Evolutionary conservation across 441 rosid genomes (phyloP), one percentile per base, ranked within the genome.

Genomic region (Erysimum pusillum): DNA sequence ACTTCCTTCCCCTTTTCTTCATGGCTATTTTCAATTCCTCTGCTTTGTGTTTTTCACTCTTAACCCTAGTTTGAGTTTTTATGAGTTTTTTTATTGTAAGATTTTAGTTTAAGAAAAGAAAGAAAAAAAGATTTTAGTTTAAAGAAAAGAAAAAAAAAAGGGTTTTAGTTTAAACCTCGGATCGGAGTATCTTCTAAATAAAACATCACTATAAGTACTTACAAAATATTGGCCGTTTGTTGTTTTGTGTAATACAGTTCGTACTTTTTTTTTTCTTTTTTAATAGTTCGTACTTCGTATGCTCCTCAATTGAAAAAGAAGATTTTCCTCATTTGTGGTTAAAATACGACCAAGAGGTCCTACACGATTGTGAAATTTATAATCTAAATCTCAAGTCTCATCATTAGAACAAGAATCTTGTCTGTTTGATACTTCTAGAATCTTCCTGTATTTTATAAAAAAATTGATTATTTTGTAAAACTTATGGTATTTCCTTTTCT

Each of bases 401-500:
- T 11, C 15, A 11, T 13, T 17, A 11, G 1, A 15, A 49, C 14
- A 20, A 65, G 31, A 48, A 35, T 65, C 9, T 41, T 8, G n/a
- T 20, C 49, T 13, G 8, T 38, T 1, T 6, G 2, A 25, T 4
- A 32, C 31, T 17, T 69, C 45, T 46, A 46, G 73, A 74, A 57
- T 25, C 59, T 46, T 75, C 73, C 0, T 36, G 12, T 9, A 44
- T 38, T 15, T 46, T 7, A 4, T 17, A 17, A 14, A 53, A 2
- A 9, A 1, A 15, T 6, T 14, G 6, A 28, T 6, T 2, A 6
- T 2, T 34, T 14, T 10, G 6, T 8, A 4, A 8, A 7, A 10
- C 9, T 17, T 11, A 20, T 17, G 28, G 28, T 66, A 32, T 65
- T n/a, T 56, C 44, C 67, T 79, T 79, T 79, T 69, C 82, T 79